phyloP scores from a whole-genome alignment of 345 rosid genomes.

The Populus simonii region DNA sequence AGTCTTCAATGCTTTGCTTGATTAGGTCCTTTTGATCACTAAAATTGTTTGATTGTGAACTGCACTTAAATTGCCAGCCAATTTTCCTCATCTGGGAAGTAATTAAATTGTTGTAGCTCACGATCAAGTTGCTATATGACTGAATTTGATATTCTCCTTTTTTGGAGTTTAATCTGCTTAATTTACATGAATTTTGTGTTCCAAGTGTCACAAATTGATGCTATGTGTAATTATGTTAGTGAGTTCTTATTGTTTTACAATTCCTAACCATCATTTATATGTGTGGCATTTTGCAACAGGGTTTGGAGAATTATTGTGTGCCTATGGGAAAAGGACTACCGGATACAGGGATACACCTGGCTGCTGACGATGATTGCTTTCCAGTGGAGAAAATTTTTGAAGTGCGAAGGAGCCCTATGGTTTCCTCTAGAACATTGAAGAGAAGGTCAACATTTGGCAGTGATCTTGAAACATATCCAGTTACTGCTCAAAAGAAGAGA shows the following conservation, averaged over 20 bases:
- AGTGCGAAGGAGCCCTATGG: neutral
- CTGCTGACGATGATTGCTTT: slow-evolving; percentile 7
- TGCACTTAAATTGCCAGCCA: neutral
- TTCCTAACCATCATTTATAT: neutral
- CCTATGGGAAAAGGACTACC: neutral
- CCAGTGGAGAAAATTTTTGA: slow-evolving; percentile 18
- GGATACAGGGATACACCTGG: neutral
- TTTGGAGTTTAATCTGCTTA: neutral
- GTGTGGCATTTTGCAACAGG: slow-evolving; percentile 10
- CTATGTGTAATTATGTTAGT: neutral
- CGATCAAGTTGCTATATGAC: neutral
- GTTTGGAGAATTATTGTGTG: neutral
- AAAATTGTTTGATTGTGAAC: neutral
- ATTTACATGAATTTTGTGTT: neutral
- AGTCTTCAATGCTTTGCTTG: neutral
- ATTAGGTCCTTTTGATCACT: neutral
- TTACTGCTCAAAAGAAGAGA: slow-evolving; percentile 17
- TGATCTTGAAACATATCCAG: slow-evolving; percentile 8
- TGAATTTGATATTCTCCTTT: neutral
- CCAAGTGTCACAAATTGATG: neutral
- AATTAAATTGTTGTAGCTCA: neutral
- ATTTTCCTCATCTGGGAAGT: neutral
- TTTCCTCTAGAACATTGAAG: slow-evolving; percentile 14
- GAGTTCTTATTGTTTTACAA: neutral
- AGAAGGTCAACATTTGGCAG: slow-evolving; percentile 6